Evolutionary conservation across 306 rosid genomes (phyloP).

Genomic region (Psophocarpus tetragonolobus): DNA sequence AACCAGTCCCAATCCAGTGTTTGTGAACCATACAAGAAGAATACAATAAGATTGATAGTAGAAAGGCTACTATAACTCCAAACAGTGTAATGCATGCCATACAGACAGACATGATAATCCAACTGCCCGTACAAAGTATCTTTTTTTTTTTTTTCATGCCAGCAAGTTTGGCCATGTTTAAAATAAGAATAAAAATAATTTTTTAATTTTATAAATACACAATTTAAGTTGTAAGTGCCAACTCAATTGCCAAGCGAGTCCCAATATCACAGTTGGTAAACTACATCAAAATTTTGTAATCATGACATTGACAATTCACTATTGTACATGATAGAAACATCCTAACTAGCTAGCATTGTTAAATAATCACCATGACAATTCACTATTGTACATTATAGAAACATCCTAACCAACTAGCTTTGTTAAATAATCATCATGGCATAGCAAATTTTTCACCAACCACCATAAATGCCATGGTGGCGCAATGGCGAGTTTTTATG

Average conservation of each 20-base stretch:
- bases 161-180: background rate
- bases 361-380: too few species aligned
- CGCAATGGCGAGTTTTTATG: too few species aligned
- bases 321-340: background rate
- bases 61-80: background rate
- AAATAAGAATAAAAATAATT: background rate
- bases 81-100: background rate
- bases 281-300: background rate
- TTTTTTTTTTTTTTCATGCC: background rate
- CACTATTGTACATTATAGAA: background rate
- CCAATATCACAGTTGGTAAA: background rate
- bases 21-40: background rate
- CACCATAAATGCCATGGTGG: too few species aligned
- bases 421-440: too few species aligned
- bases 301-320: background rate
- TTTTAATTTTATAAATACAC: background rate
- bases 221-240: background rate
- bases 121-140: background rate
- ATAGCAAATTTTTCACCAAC: too few species aligned
- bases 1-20: background rate
- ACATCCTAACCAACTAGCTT: too few species aligned
- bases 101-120: background rate
- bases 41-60: background rate
- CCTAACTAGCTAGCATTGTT: too few species aligned
- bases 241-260: background rate